These are phyloP conservation scores for Ochromonas danica DNA, from an alignment of 108 stramenopile genomes.

Conservation along the genomic window DNA sequence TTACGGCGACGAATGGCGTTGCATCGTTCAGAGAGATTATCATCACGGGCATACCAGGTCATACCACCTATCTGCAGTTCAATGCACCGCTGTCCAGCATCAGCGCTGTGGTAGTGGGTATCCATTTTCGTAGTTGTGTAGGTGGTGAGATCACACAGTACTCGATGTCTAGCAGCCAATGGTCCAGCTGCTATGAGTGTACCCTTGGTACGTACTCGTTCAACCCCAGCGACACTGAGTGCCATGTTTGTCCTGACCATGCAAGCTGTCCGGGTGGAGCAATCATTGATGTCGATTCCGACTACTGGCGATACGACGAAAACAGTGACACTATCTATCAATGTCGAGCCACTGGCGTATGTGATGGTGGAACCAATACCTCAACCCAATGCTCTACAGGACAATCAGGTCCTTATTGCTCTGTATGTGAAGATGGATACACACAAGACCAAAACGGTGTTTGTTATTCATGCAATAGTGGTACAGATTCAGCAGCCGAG, in stretches of 20 bases:
- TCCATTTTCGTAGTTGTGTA: not conserved
- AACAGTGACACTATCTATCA: not conserved
- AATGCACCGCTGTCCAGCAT: not conserved
- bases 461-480: not conserved
- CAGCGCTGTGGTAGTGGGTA: not conserved
- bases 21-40: not conserved
- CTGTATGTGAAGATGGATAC: not conserved
- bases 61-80: not conserved
- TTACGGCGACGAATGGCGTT: not conserved
- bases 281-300: not conserved
- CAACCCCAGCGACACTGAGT: not conserved
- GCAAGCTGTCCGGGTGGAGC: constrained; percentile 18
- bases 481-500: not conserved
- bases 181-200: not conserved
- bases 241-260: not conserved
- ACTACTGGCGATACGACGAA: not conserved
- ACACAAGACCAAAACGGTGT: not conserved
- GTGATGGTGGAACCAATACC: not conserved
- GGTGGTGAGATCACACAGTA: not conserved
- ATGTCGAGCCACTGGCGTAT: not conserved
- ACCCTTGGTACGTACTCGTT: not conserved
- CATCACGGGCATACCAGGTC: not conserved
- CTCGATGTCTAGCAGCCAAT: not conserved
- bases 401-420: not conserved
- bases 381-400: not conserved